Base-by-base conservation (phyloP, 345 rosid species). In the Carallia pectinifolia region DNA sequence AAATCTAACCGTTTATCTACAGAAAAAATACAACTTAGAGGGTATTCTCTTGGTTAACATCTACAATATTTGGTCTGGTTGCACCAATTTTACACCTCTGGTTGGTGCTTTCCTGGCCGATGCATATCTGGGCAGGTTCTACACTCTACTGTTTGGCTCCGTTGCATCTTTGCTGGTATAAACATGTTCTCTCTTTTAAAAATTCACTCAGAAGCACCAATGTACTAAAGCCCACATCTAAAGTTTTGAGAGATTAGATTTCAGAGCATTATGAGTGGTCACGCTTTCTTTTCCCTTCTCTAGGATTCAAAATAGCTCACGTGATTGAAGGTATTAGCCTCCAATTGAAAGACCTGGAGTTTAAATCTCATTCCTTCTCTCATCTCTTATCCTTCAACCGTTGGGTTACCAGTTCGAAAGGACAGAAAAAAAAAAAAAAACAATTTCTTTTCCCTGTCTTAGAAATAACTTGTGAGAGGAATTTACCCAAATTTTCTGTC, bases 41-140 rank as follows among this genome's bases (percentile, higher is more conserved):
- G 90, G 92, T 50, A 80, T 86, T 4, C 67, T 62, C 67, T 68
- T 83, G 80, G 87, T 87, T 38, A 91, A 81, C 60, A 85, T 87
- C 31, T 65, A 79, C 64, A 83, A 73, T 68, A 69, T 87, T 37
- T 86, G 95, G 87, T 76, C 77, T 62, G 95, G 90, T 68, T 83
- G 82, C 62, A 79, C 85, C 71, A 91, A 91, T 61, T 30, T 89
- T 38, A 76, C 84, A 7, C 66, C 87, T n/a, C 53, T 91, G 13
- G 71, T 70, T 0, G 97, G 97, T 70, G 97, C 97, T 33, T 81
- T 82, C 65, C 37, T 91, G 34, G 83, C 95, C 34, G 95, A 89
- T 67, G 74, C 83, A 13, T 89, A 78, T 75, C 80, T 87, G 10
- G 92, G 92, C 72, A 77, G 85, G 73, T 89, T 84, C 31, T 72